These are phyloP conservation scores for Hypoxylon sp. DNA, from an alignment of 2,329 filamentous ascomycete genomes.

Conservation along the genomic window DNA sequence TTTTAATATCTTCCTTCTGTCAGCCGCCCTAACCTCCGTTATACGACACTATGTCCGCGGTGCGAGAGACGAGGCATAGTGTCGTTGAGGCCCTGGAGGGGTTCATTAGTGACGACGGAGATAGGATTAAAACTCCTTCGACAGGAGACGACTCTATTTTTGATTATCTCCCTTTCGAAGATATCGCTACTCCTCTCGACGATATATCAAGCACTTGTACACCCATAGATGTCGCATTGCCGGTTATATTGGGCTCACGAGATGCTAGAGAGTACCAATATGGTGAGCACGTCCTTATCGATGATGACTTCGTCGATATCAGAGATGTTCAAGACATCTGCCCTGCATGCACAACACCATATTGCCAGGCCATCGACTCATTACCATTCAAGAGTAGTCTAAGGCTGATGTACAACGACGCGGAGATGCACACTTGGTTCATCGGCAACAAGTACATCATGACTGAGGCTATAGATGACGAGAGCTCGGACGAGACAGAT, in stretches of 20 bases:
- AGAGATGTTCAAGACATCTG: constrained; percentile 48
- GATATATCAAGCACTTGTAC: neutral
- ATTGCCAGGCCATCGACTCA: constrained; percentile 48
- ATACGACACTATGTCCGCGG: constrained; percentile 11
- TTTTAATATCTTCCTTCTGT: neutral
- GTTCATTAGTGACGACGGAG: constrained; percentile 21
- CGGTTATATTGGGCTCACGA: neutral
- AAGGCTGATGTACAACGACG: constrained; percentile 48
- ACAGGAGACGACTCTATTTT: constrained; percentile 27
- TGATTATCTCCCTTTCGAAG: constrained; percentile 33
- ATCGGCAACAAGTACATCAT: constrained; percentile 49
- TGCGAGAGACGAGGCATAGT: neutral
- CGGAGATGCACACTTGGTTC: constrained; percentile 47
- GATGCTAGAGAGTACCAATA: neutral
- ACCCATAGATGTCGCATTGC: neutral
- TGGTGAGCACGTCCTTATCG: neutral
- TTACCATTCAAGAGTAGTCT: constrained; percentile 49
- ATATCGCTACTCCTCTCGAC: constrained; percentile 5
- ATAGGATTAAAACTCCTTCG: neutral
- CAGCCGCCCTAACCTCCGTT: neutral
- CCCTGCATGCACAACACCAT: constrained; percentile 49
- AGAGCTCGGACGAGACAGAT: constrained; percentile 37
- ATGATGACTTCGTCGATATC: constrained; percentile 44
- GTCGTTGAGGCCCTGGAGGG: constrained; percentile 1
- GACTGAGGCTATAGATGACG: constrained; percentile 44